A percentile compares a stretch with the other conserved stretches of the same genome.
These are phyloP conservation scores for Helotiales sp. DNA, from an alignment of 2,329 filamentous ascomycete species.

Conservation along the genomic window DNA sequence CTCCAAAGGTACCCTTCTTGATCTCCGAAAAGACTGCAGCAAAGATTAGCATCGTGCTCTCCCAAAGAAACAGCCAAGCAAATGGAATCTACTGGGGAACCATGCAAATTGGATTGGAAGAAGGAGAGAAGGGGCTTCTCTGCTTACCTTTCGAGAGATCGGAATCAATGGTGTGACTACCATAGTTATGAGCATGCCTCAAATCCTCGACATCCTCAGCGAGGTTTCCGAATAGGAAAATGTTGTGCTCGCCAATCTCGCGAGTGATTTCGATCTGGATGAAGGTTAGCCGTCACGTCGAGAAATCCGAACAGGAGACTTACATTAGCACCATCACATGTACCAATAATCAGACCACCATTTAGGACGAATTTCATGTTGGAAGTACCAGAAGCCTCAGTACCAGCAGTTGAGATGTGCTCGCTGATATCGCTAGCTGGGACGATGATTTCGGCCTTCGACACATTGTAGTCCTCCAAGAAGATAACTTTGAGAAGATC, in stretches of 20 bases:
- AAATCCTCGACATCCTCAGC: slow-evolving; percentile 96
- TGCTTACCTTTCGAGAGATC: slow-evolving; percentile 69
- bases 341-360: slow-evolving; percentile 95
- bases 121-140: too few relatives aligned
- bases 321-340: slow-evolving; percentile 96
- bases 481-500: slow-evolving; percentile 97
- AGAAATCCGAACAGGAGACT: slow-evolving; percentile 38
- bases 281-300: not conserved
- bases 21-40: slow-evolving; percentile 92
- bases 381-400: slow-evolving; percentile 84
- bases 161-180: slow-evolving; percentile 73
- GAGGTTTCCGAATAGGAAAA: slow-evolving; percentile 96
- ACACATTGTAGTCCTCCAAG: slow-evolving; percentile 97
- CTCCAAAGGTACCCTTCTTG: slow-evolving; percentile 77
- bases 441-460: slow-evolving; percentile 95
- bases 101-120: too few relatives aligned
- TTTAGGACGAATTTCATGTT: slow-evolving; percentile 99
- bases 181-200: slow-evolving; percentile 85
- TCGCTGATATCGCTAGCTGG: slow-evolving; percentile 96
- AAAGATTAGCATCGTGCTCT: too few relatives aligned
- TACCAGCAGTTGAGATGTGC: slow-evolving; percentile 97
- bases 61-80: too few relatives aligned
- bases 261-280: slow-evolving; percentile 92
- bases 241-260: slow-evolving; percentile 94
- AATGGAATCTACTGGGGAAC: too few relatives aligned